Percentiles rank a stretch among this genome's conserved stretches.
phyloP scores from a whole-genome alignment of 352 stramenopile genomes.

The Thraustochytrium sp. region DNA sequence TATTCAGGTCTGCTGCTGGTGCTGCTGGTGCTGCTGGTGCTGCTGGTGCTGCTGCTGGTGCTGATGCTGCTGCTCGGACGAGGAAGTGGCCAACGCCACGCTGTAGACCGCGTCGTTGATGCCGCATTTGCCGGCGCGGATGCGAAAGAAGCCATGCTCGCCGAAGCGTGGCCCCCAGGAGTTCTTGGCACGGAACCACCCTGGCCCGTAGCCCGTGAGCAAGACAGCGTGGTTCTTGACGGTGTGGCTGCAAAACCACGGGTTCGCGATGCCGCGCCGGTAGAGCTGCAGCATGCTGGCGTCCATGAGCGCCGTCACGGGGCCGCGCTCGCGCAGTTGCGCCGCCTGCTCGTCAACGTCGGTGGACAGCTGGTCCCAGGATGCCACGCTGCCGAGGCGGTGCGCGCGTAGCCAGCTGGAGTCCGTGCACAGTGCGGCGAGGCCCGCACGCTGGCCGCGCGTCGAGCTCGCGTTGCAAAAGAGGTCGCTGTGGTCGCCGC shows the following conservation, averaged over 20 bases:
- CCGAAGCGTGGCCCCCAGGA: slow-evolving; percentile 47
- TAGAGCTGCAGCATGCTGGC: slow-evolving; percentile 42
- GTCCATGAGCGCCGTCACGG: slow-evolving; percentile 21
- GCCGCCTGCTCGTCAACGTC: background rate
- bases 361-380: background rate
- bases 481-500: slow-evolving; percentile 31
- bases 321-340: background rate
- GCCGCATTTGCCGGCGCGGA: slow-evolving; percentile 26
- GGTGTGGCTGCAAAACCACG: background rate
- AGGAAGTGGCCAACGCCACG: background rate
- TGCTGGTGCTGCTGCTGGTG: too few species aligned
- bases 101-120: slow-evolving; percentile 15
- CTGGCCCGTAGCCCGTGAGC: background rate
- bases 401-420: background rate
- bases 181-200: slow-evolving; percentile 22
- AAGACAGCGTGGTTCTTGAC: slow-evolving; percentile 31
- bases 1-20: too few species aligned
- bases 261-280: slow-evolving; percentile 13
- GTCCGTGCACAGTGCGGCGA: background rate
- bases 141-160: slow-evolving; percentile 52
- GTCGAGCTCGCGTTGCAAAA: slow-evolving; percentile 35
- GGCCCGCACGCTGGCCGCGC: background rate
- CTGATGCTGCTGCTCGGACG: too few species aligned
- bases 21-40: too few species aligned
- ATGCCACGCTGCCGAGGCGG: background rate